These are phyloP conservation scores for Pugionium cornutum DNA, from an alignment of 345 rosid species.

Conservation along the genomic window DNA sequence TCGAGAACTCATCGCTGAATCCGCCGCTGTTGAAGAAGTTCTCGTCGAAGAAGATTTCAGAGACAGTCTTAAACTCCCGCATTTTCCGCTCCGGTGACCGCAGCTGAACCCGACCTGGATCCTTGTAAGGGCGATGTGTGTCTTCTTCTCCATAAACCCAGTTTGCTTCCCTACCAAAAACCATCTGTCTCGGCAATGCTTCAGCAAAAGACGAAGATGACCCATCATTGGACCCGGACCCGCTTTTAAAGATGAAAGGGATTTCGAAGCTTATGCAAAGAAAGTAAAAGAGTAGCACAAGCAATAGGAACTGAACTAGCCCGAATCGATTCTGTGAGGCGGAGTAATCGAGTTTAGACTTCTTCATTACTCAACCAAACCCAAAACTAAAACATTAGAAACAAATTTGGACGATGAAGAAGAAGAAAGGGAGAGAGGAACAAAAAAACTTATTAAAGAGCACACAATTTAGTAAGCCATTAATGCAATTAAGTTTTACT, in stretches of 20 bases:
- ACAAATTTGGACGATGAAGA: too few species aligned
- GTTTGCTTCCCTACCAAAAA: slow-evolving; percentile 38
- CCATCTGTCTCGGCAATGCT: slow-evolving; percentile 37
- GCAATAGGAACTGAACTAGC: slow-evolving; percentile 60
- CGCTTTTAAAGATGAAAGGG: slow-evolving; percentile 57
- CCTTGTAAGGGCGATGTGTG: slow-evolving; percentile 43
- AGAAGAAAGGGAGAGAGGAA: too few species aligned
- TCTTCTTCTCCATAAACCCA: slow-evolving; percentile 49
- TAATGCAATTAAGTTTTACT: too few species aligned
- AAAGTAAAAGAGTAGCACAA: slow-evolving; percentile 51
- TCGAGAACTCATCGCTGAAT: slow-evolving; percentile 47
- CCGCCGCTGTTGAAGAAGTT: slow-evolving; percentile 41
- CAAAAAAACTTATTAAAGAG: too few species aligned
- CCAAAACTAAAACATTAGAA: too few species aligned
- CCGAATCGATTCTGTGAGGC: slow-evolving; percentile 47
- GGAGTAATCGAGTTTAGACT: slow-evolving; percentile 43
- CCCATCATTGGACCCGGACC: slow-evolving; percentile 29
- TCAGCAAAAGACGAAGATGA: slow-evolving; percentile 42
- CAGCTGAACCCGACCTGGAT: slow-evolving; percentile 32
- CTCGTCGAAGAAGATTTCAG: slow-evolving; percentile 48
- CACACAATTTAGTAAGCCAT: too few species aligned
- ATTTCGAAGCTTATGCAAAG: slow-evolving; percentile 66
- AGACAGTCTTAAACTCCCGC: slow-evolving; percentile 38
- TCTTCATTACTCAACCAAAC: slow-evolving; percentile 32
- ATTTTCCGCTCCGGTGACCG: slow-evolving; percentile 10